Percentiles rank a stretch among this genome's conserved stretches.
phyloP scores from a whole-genome alignment of 441 rosid genomes.

The Aquilaria agallochum region DNA sequence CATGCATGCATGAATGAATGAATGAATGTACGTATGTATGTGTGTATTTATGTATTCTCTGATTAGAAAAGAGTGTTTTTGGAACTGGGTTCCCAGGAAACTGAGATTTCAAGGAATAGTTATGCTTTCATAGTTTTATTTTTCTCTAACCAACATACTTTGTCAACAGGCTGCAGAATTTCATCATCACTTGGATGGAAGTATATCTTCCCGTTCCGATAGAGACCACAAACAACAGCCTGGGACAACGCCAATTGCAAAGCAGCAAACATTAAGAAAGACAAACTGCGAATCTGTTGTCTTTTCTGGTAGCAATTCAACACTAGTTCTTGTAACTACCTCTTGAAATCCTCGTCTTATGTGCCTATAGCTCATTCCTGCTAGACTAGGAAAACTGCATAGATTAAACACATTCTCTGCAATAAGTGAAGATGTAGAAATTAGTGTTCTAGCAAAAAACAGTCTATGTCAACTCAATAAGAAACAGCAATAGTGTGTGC shows the following conservation, averaged over 20 bases:
- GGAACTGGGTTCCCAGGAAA: too few species aligned
- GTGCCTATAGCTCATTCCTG: slow-evolving; percentile 63
- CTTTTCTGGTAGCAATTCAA: slow-evolving; percentile 9
- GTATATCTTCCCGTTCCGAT: slow-evolving; percentile 60
- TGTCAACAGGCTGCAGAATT: slow-evolving; percentile 61
- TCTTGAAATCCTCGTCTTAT: slow-evolving; percentile 73
- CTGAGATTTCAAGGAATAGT: too few species aligned
- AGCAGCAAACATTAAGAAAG: slow-evolving; percentile 13
- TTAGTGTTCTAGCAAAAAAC: slow-evolving; percentile 20
- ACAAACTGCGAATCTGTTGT: slow-evolving; percentile 8
- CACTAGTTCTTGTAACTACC: slow-evolving; percentile 33
- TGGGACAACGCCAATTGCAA: slow-evolving; percentile 31
- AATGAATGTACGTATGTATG: too few species aligned
- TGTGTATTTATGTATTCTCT: too few species aligned
- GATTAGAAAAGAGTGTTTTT: too few species aligned
- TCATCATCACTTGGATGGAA: slow-evolving; percentile 96
- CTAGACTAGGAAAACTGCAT: slow-evolving; percentile 63
- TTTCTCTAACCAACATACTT: slow-evolving; percentile 37
- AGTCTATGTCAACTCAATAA: background rate
- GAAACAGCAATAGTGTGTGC: background rate
- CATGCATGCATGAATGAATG: too few species aligned
- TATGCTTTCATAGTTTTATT: too few species aligned
- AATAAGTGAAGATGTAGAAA: slow-evolving; percentile 24
- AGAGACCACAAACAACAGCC: slow-evolving; percentile 94
- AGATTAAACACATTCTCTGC: slow-evolving; percentile 97